Percentiles rank a stretch among this genome's conserved stretches.
Evolutionary conservation across 306 rosid genomes (phyloP).

Genomic region (Castanea mollissima): DNA sequence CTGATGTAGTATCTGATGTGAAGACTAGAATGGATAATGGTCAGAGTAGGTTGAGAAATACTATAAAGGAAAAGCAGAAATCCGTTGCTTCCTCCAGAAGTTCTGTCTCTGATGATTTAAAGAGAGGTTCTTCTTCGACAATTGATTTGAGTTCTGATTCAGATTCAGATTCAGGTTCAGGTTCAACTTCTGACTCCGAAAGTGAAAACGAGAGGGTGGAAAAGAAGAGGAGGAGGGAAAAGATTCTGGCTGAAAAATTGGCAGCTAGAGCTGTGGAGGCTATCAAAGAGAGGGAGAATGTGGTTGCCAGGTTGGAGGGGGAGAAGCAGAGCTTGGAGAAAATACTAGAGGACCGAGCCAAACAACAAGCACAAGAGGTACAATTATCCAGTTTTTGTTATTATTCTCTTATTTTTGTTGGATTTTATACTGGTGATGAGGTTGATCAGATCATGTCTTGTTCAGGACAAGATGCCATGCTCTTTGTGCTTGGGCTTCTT

Average conservation of each 20-base stretch:
- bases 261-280: slow-evolving; percentile 80
- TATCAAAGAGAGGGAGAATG: slow-evolving; percentile 80
- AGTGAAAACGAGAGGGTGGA: slow-evolving; percentile 84
- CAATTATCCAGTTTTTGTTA: slow-evolving; percentile 6
- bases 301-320: slow-evolving; percentile 93
- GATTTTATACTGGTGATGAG: slow-evolving; percentile 6
- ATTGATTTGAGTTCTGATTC: slow-evolving; percentile 71
- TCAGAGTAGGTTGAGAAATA: slow-evolving; percentile 38
- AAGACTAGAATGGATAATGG: slow-evolving; percentile 36
- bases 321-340: slow-evolving; percentile 96
- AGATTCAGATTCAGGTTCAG: slow-evolving; percentile 73
- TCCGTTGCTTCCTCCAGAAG: slow-evolving; percentile 40
- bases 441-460: not conserved
- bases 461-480: not conserved
- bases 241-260: slow-evolving; percentile 78
- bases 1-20: slow-evolving; percentile 28
- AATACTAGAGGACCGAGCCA: slow-evolving; percentile 84
- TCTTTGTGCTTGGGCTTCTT: too few relatives aligned
- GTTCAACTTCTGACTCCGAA: slow-evolving; percentile 85
- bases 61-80: slow-evolving; percentile 38
- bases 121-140: slow-evolving; percentile 49
- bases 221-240: slow-evolving; percentile 64
- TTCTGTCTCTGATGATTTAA: slow-evolving; percentile 58
- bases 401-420: slow-evolving; percentile 7
- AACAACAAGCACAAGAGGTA: slow-evolving; percentile 94